phyloP scores from a whole-genome alignment of 2,329 filamentous ascomycete species.

The Arthrobotrys sinensis region DNA sequence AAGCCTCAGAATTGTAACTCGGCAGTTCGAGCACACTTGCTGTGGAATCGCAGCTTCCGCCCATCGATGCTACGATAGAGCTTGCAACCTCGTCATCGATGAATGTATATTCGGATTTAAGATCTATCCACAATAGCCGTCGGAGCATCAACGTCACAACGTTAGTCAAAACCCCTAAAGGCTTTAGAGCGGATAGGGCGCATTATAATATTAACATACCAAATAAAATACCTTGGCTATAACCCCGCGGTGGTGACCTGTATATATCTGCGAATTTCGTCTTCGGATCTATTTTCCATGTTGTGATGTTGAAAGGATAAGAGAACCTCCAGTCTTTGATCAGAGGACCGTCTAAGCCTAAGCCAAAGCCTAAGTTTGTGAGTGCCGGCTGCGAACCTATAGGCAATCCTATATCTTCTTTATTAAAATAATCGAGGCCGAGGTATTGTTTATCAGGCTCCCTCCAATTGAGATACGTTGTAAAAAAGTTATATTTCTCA shows the following conservation, averaged over 20 bases:
- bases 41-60: background rate
- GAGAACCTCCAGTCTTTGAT: background rate
- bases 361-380: too few relatives aligned
- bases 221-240: too few relatives aligned
- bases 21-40: background rate
- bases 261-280: too few relatives aligned
- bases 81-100: background rate
- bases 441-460: constrained; percentile 2
- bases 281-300: too few relatives aligned
- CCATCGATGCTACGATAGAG: background rate
- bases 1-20: background rate
- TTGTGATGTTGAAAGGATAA: too few relatives aligned
- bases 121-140: constrained; percentile 6
- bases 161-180: too few relatives aligned
- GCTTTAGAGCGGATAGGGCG: too few relatives aligned
- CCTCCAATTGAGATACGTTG: constrained; percentile 13
- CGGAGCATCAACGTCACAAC: too few relatives aligned
- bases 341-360: too few relatives aligned
- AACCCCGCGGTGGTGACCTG: too few relatives aligned
- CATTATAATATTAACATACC: too few relatives aligned
- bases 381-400: too few relatives aligned
- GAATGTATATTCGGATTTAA: constrained; percentile 13
- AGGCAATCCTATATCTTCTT: background rate
- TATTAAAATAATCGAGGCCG: background rate
- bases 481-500: background rate